Base-by-base conservation (phyloP, 2,329 filamentous ascomycete species). In the Penicillium sp. region DNA sequence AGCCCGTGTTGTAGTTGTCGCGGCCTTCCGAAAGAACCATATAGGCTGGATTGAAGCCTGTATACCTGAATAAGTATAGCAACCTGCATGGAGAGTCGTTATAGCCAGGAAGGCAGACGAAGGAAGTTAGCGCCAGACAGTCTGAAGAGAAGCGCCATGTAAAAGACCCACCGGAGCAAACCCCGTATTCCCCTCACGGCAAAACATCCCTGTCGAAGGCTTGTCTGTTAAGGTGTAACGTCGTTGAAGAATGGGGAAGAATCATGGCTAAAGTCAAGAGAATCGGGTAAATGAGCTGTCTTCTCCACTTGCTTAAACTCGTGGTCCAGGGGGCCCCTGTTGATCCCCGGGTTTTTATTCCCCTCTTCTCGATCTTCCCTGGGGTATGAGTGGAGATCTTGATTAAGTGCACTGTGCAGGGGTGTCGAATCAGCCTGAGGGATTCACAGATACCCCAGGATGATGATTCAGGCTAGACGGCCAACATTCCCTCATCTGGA, bases 1-100 rank as follows among this genome's bases (percentile, higher is more conserved):
- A 41, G 28, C 49, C 57, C 58, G 56, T 60, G 54, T 45, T 54
- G 37, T 51, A 56, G 49, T 33, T 30, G 58, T 46, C 55, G 53
- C 58, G 56, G 58, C 45, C 43, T 25, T 50, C 38, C 27, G 2
- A 22, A 25, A 16, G 28, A 30, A 41, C 29, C 16, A 10, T 19
- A 38, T 34, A 10, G 34, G 29, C 35, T 40, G 16, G 19, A 6
- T 14, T n/a, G 7, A 18, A 34, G 10, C 19, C 28, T 7, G 12
- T 12, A 16, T 13, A 9, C 34, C 22, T 8, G 22, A 12, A 37
- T 13, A 3, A 16, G 13, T 8, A 46, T 28, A 16, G 29, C 5
- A 22, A 19, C 5, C 12, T 50, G 41, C 35, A 50, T 25, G 8
- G 13, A 12, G 30, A 18, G 12, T 35, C 6, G 16, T 14, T n/a